Evolutionary conservation across 345 rosid species (phyloP), one percentile per base, ranked within the genome.

Genomic region (Tarenaya hassleriana): DNA sequence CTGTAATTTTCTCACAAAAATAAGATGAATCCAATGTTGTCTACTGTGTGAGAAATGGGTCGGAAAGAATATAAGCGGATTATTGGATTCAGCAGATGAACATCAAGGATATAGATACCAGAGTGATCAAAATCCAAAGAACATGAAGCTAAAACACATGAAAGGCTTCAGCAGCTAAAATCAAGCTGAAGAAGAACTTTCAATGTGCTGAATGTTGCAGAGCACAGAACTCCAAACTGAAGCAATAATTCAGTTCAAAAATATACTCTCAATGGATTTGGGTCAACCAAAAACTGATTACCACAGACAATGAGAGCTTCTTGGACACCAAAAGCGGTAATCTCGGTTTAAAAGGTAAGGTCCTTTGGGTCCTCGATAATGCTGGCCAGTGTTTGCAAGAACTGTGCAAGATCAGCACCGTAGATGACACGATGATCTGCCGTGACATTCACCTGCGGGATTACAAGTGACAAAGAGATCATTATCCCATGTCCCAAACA

Each of bases 351-450:
- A 72, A 83, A 73, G 34, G 94, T 90, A 33, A 86, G 87, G 57
- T 86, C 94, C 62, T 79, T 81, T 34, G 95, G 94, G 63, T 91
- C 90, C 71, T 84, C 88, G 7, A 91, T 77, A 17, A 84, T 82
- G 73, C 81, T 73, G 10, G 98, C 83, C 62, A 91, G 41, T 48
- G 98, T 84, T 77, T 84, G 95, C 81, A 87, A 73, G 84, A 91
- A 91, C 15, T 81, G 60, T 69, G 98, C 92, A 29, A 91, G 82
- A 72, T 90, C 95, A 56, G 97, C 84, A 53, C 97, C 97, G 31
- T 89, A 89, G 63, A 89, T 83, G 54, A 90, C 84, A 32, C 94
- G 90, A 68, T 90, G 97, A 67, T 90, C 97, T 6, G 95, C 95
- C 1, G 97, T 86, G 24, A 86, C 76, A 50, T 90, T 90, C 53